Conservation (phyloP, 306 rosid species). For the Rosa lucieae region DNA sequence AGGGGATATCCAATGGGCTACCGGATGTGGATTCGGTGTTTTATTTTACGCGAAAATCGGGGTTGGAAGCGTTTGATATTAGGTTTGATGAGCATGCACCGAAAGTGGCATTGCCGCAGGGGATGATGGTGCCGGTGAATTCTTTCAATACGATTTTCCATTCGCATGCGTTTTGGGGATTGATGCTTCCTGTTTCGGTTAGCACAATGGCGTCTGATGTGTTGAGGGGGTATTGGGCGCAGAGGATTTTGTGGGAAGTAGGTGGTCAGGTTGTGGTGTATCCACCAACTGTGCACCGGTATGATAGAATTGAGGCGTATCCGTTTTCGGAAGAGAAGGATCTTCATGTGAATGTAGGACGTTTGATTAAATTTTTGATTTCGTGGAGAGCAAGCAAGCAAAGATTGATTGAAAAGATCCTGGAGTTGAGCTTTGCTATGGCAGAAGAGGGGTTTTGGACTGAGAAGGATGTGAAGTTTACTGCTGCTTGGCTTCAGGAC, state of each 20-base stretch:
- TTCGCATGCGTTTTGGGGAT: conserved; percentile 88
- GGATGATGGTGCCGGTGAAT: conserved; percentile 85
- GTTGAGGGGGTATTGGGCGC: conserved; percentile 97
- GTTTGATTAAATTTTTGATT: conserved; percentile 65
- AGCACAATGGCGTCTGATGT: conserved; percentile 97
- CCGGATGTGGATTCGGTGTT: conserved; percentile 98
- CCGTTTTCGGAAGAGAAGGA: conserved; percentile 96
- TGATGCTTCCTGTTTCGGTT: conserved; percentile 97
- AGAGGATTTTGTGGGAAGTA: conserved; percentile 95
- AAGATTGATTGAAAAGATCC: conserved; percentile 71
- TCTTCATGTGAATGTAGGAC: conserved; percentile 93
- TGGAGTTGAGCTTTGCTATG: conserved; percentile 84
- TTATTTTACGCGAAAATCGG: conserved; percentile 83
- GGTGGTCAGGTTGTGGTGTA: conserved; percentile 88
- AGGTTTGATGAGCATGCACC: conserved; percentile 80
- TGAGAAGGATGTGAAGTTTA: conserved; percentile 80
- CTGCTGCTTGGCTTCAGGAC: conserved; percentile 98
- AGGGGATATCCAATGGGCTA: conserved; percentile 87
- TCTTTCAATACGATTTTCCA: conserved; percentile 90
- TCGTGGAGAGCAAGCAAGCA: conserved; percentile 84
- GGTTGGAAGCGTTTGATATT: conserved; percentile 77
- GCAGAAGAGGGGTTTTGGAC: conserved; percentile 96
- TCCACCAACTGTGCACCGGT: conserved; percentile 88
- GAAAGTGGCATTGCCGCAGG: conserved; percentile 92
- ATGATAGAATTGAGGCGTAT: conserved; percentile 75